Conservation (phyloP, 2,329 filamentous ascomycete genomes). For the Dothistroma septosporum region DNA sequence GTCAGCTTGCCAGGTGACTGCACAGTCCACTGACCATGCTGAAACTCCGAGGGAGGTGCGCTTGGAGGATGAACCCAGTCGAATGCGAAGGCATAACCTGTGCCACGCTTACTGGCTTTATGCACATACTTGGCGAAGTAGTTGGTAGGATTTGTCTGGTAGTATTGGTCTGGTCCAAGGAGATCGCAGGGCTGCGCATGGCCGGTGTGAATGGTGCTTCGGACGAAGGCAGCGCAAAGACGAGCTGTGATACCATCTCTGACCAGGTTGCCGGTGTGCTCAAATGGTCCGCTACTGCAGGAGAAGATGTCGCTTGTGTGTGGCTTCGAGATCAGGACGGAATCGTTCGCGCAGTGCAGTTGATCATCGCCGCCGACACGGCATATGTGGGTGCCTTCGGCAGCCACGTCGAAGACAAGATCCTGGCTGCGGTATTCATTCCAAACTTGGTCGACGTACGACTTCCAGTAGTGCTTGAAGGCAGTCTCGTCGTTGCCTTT, state of each 20-base stretch:
- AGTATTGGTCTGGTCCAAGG: constrained; percentile 35
- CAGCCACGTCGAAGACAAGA: constrained; percentile 60
- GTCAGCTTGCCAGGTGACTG: neutral
- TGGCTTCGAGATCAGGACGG: constrained; percentile 49
- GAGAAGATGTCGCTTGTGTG: constrained; percentile 59
- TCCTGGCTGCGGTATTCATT: constrained; percentile 39
- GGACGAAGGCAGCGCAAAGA: constrained; percentile 67
- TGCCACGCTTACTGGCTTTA: constrained; percentile 51
- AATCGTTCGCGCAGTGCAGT: constrained; percentile 34
- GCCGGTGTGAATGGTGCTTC: constrained; percentile 59
- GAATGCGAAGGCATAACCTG: constrained; percentile 56
- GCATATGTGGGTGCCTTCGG: constrained; percentile 26
- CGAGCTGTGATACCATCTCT: constrained; percentile 59
- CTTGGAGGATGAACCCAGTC: constrained; percentile 52
- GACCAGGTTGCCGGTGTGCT: constrained; percentile 33
- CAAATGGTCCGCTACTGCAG: constrained; percentile 59
- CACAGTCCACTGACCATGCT: neutral
- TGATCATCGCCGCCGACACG: constrained; percentile 25
- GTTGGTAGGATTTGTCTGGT: constrained; percentile 36
- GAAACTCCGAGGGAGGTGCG: neutral
- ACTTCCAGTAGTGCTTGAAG: constrained; percentile 47
- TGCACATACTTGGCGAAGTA: constrained; percentile 58
- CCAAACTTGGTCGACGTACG: constrained; percentile 48
- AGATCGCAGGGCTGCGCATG: constrained; percentile 37
- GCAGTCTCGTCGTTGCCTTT: constrained; percentile 41